phyloP scores from a whole-genome alignment of 2,329 filamentous ascomycete genomes.

The Catunica adiposa region DNA sequence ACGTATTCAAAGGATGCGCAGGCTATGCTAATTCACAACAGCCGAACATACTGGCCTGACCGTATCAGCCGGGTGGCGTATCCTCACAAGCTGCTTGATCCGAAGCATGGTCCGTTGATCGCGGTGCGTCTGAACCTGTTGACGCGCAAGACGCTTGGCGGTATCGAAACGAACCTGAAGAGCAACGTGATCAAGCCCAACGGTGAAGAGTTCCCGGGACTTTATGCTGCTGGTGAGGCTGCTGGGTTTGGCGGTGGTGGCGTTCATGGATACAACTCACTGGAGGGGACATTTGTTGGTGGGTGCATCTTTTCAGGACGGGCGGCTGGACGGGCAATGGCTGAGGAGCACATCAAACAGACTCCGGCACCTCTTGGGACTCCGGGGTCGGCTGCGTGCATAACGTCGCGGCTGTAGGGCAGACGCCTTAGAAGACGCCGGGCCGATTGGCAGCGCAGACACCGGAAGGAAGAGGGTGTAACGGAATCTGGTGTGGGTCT shows the following conservation, averaged over 20 bases:
- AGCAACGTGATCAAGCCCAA: constrained; percentile 38
- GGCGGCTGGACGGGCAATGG: constrained; percentile 38
- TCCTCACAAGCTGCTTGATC: constrained; percentile 38
- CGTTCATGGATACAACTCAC: constrained; percentile 44
- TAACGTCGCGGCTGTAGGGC: background rate
- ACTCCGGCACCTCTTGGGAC: background rate
- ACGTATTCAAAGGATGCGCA: constrained; percentile 43
- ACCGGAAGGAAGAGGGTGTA: background rate
- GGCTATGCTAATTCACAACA: constrained; percentile 43
- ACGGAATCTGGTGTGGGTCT: background rate
- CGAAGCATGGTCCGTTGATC: constrained; percentile 39
- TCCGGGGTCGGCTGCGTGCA: background rate
- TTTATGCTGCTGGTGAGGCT: constrained; percentile 44
- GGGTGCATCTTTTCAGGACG: constrained; percentile 47
- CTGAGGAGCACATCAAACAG: constrained; percentile 23
- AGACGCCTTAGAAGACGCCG: background rate
- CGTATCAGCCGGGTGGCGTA: constrained; percentile 32
- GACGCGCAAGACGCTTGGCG: constrained; percentile 43
- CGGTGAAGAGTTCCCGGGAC: constrained; percentile 30
- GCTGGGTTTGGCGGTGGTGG: constrained; percentile 46
- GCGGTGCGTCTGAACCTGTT: constrained; percentile 44
- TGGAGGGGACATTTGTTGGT: constrained; percentile 46
- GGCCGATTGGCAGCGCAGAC: background rate
- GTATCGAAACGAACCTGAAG: constrained; percentile 41
- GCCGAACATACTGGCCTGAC: constrained; percentile 39